phyloP scores from a whole-genome alignment of 2,329 filamentous ascomycete species.

The Tolypocladium ophioglossoides region DNA sequence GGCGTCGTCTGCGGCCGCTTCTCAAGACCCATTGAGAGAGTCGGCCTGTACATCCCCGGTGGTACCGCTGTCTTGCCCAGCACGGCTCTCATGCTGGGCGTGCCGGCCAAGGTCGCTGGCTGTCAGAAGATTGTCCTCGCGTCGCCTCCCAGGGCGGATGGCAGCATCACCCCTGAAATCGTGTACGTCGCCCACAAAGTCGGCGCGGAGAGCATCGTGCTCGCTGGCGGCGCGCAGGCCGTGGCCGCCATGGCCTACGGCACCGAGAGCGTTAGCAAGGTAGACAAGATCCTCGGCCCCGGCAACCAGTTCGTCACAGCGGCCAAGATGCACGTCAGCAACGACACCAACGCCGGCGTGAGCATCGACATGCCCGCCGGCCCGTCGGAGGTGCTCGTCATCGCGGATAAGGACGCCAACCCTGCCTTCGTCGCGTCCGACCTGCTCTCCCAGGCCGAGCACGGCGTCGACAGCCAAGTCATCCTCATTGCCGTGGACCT shows the following conservation, averaged over 20 bases:
- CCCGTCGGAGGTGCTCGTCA: slow-evolving; percentile 90
- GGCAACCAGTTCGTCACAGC: slow-evolving; percentile 98
- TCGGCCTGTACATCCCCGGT: slow-evolving; percentile 93
- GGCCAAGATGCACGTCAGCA: slow-evolving; percentile 96
- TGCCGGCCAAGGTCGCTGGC: slow-evolving; percentile 93
- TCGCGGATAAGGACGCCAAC: slow-evolving; percentile 80
- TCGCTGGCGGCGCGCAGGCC: slow-evolving; percentile 91
- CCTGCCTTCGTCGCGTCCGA: slow-evolving; percentile 94
- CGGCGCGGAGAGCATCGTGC: slow-evolving; percentile 87
- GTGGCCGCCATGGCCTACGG: slow-evolving; percentile 96
- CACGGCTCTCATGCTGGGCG: slow-evolving; percentile 94
- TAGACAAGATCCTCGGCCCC: slow-evolving; percentile 96
- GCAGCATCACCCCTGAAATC: slow-evolving; percentile 88
- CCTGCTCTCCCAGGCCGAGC: slow-evolving; percentile 88
- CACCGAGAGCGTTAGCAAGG: slow-evolving; percentile 86
- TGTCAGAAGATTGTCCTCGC: slow-evolving; percentile 93
- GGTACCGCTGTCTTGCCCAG: slow-evolving; percentile 95
- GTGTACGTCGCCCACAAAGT: slow-evolving; percentile 97
- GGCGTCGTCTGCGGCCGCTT: slow-evolving; percentile 93
- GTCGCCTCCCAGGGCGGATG: slow-evolving; percentile 80
- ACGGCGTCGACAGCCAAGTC: slow-evolving; percentile 93
- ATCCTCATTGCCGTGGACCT: slow-evolving; percentile 81
- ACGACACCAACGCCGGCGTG: slow-evolving; percentile 90
- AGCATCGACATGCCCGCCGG: slow-evolving; percentile 98
- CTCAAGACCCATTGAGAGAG: slow-evolving; percentile 80